Evolutionary conservation across 106 monocot genomes (phyloP), one percentile per base, ranked within the genome.

Genomic region (Amphibolis antarctica): DNA sequence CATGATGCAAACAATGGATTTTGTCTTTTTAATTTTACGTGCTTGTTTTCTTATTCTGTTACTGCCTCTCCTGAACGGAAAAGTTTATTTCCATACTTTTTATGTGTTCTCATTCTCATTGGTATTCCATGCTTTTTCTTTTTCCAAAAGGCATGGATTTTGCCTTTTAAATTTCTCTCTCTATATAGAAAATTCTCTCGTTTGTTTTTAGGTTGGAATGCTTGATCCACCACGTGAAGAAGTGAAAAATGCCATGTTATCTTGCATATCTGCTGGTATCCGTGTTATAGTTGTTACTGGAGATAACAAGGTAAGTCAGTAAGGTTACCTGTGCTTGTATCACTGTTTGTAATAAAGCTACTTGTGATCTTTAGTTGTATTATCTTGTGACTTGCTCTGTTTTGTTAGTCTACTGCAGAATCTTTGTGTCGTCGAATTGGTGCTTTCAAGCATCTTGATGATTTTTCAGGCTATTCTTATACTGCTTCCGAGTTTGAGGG

Each of bases 271-370:
- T 75, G 98, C 98, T 54, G 98, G 98, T 20, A 98, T 98, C 64
- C 98, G 98, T 69, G 98, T 98, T 79, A 88, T 98, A 73, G 90
- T 98, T 75, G 98, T 98, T 46, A 98, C 98, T 66, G 98, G 98
- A 5, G 98, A 98, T 77, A 98, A 91, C 59, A 98, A 98, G 79
- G 98, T 98, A 66, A 65, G 66, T 59, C 26, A 25, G 55, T 28
- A 26, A 45, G 47, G 49, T 69, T 45, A 21, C 14, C 3, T 18
- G 23, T 50, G 48, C 30, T 49, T 60, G 3, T 14, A 13, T 60
- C 12, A 10, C n/a, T 52, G 36, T 36, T 36, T 36, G 36, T 36
- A 7, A 47, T 44, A n/a, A 58, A 23, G 10, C 22, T 48, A 25
- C 47, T n/a, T 28, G 24, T 55, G 20, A 9, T 29, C 49, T 44